phyloP scores from a whole-genome alignment of 2,329 filamentous ascomycete genomes.

The Grosmannia huntii region DNA sequence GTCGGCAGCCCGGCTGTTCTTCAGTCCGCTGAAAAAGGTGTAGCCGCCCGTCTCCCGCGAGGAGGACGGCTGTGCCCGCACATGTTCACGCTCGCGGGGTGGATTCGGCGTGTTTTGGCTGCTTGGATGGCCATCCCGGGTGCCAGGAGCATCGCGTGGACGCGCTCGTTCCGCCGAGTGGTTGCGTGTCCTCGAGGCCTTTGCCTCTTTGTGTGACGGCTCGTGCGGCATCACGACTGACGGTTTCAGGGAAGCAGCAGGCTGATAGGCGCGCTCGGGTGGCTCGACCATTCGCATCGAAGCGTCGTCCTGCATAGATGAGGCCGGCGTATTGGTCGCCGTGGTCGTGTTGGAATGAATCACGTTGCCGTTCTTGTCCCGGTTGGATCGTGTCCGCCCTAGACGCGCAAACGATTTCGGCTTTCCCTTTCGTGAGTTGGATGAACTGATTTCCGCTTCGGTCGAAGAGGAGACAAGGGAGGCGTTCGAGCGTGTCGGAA shows the following conservation, averaged over 20 bases:
- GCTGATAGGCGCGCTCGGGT: slow-evolving; percentile 22
- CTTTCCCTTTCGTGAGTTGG: slow-evolving; percentile 26
- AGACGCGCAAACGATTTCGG: slow-evolving; percentile 42
- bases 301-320: slow-evolving; percentile 1
- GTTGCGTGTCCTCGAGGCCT: slow-evolving; percentile 51
- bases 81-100: slow-evolving; percentile 18
- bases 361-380: slow-evolving; percentile 31
- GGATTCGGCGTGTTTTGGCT: slow-evolving; percentile 1
- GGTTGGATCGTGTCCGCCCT: slow-evolving; percentile 37
- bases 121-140: slow-evolving; percentile 25
- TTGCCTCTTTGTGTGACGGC: slow-evolving; percentile 54
- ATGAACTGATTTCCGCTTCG: slow-evolving; percentile 2
- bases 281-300: slow-evolving; percentile 15
- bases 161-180: slow-evolving; percentile 57
- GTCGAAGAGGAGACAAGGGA: slow-evolving; percentile 33
- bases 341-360: not conserved
- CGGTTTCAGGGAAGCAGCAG: slow-evolving; percentile 38
- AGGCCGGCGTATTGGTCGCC: not conserved
- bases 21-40: slow-evolving; percentile 60
- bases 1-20: slow-evolving; percentile 62
- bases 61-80: slow-evolving; percentile 37
- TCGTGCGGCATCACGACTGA: slow-evolving; percentile 52
- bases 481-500: slow-evolving; percentile 39
- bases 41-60: slow-evolving; percentile 48
- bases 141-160: slow-evolving; percentile 28